phyloP scores from a whole-genome alignment of 2,329 filamentous ascomycete species.

The Tolypocladium inflatum region DNA sequence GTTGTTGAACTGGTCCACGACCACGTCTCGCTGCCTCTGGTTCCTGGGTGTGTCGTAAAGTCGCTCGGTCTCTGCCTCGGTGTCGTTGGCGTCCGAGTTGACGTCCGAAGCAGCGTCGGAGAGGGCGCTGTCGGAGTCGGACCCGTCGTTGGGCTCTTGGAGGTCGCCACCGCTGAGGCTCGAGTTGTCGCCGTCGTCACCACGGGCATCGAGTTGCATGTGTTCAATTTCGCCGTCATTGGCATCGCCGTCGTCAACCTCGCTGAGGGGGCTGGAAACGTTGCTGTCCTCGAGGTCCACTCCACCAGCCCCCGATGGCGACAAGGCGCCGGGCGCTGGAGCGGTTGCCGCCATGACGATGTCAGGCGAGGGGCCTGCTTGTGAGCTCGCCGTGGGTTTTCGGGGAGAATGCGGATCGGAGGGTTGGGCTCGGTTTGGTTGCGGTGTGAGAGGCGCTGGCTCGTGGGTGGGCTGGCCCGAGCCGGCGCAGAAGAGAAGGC shows the following conservation, averaged over 20 bases:
- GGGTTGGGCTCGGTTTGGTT: not conserved
- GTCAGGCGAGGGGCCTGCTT: slow-evolving; percentile 6
- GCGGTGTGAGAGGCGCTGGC: not conserved
- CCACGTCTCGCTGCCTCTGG: slow-evolving; percentile 51
- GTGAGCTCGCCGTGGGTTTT: not conserved
- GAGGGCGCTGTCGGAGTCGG: slow-evolving; percentile 42
- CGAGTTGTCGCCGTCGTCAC: slow-evolving; percentile 18
- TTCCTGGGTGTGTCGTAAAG: slow-evolving; percentile 79
- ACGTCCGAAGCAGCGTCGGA: slow-evolving; percentile 40
- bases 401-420: not conserved
- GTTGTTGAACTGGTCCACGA: slow-evolving; percentile 45
- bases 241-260: slow-evolving; percentile 72
- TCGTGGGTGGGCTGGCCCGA: not conserved
- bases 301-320: slow-evolving; percentile 25
- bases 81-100: slow-evolving; percentile 43
- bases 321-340: slow-evolving; percentile 38
- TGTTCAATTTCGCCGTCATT: slow-evolving; percentile 61
- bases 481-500: not conserved
- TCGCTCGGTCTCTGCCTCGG: slow-evolving; percentile 90
- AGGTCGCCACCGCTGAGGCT: slow-evolving; percentile 16
- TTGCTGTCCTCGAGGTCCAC: slow-evolving; percentile 55
- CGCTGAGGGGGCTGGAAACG: slow-evolving; percentile 84
- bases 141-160: slow-evolving; percentile 21
- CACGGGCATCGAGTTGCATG: slow-evolving; percentile 34
- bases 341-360: slow-evolving; percentile 43